Percentiles rank a stretch among this genome's conserved stretches.
Conservation (phyloP, 2,329 filamentous ascomycete species). For the Coleophoma eucalyptorum region DNA sequence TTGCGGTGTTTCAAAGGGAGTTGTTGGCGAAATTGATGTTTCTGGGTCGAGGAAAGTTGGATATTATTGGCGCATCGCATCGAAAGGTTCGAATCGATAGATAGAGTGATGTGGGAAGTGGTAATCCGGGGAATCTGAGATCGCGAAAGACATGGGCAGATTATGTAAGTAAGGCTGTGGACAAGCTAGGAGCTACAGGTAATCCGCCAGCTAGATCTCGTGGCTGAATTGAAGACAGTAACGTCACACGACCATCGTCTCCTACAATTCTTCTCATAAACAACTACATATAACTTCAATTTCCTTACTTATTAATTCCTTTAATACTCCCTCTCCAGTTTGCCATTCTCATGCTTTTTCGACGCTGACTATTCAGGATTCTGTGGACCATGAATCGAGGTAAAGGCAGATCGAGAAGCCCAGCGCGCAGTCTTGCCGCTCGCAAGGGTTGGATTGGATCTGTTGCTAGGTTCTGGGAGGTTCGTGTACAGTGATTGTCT, state of each 20-base stretch:
- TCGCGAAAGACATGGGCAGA: not conserved
- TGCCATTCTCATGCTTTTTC: too few relatives aligned
- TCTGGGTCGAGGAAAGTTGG: not conserved
- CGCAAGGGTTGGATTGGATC: slow-evolving; percentile 23
- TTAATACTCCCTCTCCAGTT: too few relatives aligned
- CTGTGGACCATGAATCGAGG: too few relatives aligned
- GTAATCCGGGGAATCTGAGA: not conserved
- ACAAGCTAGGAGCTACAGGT: too few relatives aligned
- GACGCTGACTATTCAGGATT: too few relatives aligned
- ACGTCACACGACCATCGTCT: not conserved
- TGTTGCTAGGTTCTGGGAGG: slow-evolving; percentile 29
- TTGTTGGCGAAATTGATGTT: not conserved
- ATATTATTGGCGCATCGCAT: not conserved
- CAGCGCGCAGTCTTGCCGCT: slow-evolving; percentile 12
- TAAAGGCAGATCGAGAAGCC: slow-evolving; percentile 8
- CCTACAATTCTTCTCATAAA: not conserved
- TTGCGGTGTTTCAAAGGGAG: slow-evolving; percentile 26
- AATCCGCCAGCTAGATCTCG: too few relatives aligned
- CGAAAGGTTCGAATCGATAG: not conserved
- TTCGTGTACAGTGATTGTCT: slow-evolving; percentile 2
- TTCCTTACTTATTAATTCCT: too few relatives aligned
- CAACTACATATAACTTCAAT: slow-evolving; percentile 9
- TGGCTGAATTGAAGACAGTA: not conserved
- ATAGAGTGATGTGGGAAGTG: not conserved
- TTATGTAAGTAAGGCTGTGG: not conserved